phyloP scores from a whole-genome alignment of 2,329 filamentous ascomycete genomes.

The Aspergillus fischeri region DNA sequence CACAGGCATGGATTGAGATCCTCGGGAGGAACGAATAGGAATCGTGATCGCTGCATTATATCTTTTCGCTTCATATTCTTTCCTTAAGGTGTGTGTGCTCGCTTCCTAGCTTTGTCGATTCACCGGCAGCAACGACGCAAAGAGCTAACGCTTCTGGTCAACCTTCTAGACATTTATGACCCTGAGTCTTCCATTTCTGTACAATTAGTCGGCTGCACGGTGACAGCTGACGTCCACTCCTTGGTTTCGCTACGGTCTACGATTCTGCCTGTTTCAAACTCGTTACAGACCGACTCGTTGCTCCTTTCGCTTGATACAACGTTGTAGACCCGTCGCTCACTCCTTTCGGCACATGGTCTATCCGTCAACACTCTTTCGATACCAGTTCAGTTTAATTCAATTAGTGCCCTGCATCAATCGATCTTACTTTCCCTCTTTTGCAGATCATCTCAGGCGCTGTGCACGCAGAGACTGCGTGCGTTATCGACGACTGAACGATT shows the following conservation, averaged over 20 bases:
- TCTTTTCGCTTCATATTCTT: not conserved
- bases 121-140: not conserved
- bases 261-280: not conserved
- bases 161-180: constrained; percentile 7
- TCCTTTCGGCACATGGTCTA: constrained; percentile 2
- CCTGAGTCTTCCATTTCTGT: constrained; percentile 3
- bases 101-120: not conserved
- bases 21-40: not conserved
- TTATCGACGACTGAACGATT: not conserved
- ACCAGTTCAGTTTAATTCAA: not conserved
- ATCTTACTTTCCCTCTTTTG: constrained; percentile 1
- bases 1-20: not conserved
- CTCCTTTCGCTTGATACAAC: constrained; percentile 7
- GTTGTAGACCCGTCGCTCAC: not conserved
- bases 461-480: constrained; percentile 11
- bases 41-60: not conserved
- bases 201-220: constrained; percentile 12
- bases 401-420: not conserved
- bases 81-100: not conserved
- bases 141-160: constrained; percentile 2
- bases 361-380: constrained; percentile 6
- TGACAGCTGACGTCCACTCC: constrained; percentile 21
- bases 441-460: constrained; percentile 7
- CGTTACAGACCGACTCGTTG: constrained; percentile 1
- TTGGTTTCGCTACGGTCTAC: constrained; percentile 10